Evolutionary conservation across 2,329 filamentous ascomycete genomes (phyloP).

Genomic region (Fusarium hainanense): DNA sequence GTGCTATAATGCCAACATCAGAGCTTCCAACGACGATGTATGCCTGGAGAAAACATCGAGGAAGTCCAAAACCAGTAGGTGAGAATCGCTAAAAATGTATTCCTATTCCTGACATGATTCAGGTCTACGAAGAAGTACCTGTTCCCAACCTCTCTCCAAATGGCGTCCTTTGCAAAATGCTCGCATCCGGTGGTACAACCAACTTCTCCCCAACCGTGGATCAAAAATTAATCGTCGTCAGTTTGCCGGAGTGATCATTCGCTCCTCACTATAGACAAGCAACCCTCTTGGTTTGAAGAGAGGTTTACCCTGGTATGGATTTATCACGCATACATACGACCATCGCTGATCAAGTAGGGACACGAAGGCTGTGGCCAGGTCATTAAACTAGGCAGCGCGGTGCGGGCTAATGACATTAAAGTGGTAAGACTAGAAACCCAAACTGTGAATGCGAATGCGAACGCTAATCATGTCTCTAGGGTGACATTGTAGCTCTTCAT

Average conservation of each 20-base stretch:
- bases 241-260: conserved; percentile 33
- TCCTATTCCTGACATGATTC: rapidly evolving
- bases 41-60: conserved; percentile 52
- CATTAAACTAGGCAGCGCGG: conserved; percentile 14
- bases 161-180: conserved; percentile 27
- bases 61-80: conserved; percentile 38
- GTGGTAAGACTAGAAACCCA: conserved; percentile 3
- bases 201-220: rapidly evolving
- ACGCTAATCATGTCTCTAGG: neutral
- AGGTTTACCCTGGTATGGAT: conserved; percentile 24
- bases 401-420: neutral
- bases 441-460: rapidly evolving
- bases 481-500: conserved; percentile 39
- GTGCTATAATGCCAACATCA: neutral
- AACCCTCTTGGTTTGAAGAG: conserved; percentile 37
- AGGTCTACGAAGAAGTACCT: conserved; percentile 22
- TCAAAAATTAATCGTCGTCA: neutral
- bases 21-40: conserved; percentile 44
- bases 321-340: too few relatives aligned
- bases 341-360: conserved; percentile 5
- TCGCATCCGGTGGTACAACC: conserved; percentile 25
- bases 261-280: conserved; percentile 33
- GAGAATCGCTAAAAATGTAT: rapidly evolving
- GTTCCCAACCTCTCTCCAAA: neutral
- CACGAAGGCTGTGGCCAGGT: conserved; percentile 39